A percentile compares a stretch with the other conserved stretches of the same genome.
phyloP scores from a whole-genome alignment of 1,284 basidiomycete genomes.

The Polyporus tsugae region DNA sequence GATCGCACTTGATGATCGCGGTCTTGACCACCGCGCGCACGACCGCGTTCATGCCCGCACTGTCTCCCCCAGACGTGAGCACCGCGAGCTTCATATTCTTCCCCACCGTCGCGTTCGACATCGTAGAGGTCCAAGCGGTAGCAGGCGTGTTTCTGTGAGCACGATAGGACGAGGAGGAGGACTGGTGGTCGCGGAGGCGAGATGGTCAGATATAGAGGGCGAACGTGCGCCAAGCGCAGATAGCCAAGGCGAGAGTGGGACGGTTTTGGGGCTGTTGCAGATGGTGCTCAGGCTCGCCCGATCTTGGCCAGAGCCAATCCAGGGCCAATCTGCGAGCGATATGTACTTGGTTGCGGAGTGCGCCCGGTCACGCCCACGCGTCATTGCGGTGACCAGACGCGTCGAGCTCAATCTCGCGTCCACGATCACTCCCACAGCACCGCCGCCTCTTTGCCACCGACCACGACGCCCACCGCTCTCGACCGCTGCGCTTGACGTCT shows the following conservation, averaged over 20 bases:
- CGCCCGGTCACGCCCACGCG: conserved; percentile 14
- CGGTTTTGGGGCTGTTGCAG: conserved; percentile 7
- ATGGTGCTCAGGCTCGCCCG: conserved; percentile 7
- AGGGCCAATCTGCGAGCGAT: conserved; percentile 17
- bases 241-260: conserved; percentile 17
- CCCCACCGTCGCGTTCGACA: conserved; percentile 12
- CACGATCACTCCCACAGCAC: background rate
- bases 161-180: background rate
- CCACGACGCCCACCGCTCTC: conserved; percentile 3
- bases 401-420: conserved; percentile 15
- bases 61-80: conserved; percentile 96
- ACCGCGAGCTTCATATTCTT: conserved; percentile 84
- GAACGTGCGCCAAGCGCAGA: conserved; percentile 16
- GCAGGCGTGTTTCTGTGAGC: conserved; percentile 1
- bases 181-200: background rate
- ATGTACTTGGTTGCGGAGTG: background rate
- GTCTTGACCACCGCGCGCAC: conserved; percentile 92
- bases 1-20: conserved; percentile 83
- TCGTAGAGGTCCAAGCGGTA: conserved; percentile 2
- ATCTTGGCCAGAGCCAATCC: conserved; percentile 7
- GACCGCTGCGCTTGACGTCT: background rate
- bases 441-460: conserved; percentile 3
- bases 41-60: conserved; percentile 96
- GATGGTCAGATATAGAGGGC: conserved; percentile 11
- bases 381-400: conserved; percentile 7